These are phyloP conservation scores for Favolaschia claudopus DNA, from an alignment of 768 basidiomycete genomes.

Conservation along the genomic window DNA sequence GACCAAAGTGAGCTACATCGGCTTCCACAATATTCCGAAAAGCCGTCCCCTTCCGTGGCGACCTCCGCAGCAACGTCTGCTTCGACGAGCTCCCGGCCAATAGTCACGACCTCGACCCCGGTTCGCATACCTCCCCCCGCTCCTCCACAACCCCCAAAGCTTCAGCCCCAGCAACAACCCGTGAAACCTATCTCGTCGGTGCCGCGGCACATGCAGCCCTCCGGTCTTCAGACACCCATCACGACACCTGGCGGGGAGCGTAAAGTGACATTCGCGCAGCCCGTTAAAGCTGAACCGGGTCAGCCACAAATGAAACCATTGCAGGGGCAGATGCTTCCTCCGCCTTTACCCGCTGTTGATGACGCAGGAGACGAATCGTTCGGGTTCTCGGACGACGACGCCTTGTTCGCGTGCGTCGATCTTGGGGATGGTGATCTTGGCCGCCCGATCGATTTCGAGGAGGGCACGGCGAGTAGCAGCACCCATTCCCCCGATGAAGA, in stretches of 20 bases:
- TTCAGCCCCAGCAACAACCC: conserved; percentile 13
- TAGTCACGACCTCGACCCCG: conserved; percentile 4
- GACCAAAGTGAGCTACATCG: conserved; percentile 73
- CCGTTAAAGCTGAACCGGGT: conserved; percentile 3
- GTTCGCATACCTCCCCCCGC: conserved; percentile 4
- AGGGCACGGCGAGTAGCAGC: conserved; percentile 40
- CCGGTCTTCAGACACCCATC: conserved; percentile 26
- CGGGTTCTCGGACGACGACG: conserved; percentile 73
- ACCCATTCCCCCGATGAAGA: conserved; percentile 26
- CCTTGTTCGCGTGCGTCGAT: conserved; percentile 65
- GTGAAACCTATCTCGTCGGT: conserved; percentile 16
- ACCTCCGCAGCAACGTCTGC: background rate
- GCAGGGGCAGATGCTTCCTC: conserved; percentile 10
- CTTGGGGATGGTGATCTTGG: conserved; percentile 56
- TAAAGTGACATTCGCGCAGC: conserved; percentile 19
- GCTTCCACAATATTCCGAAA: conserved; percentile 6
- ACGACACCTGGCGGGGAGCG: conserved; percentile 20
- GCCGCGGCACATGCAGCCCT: conserved; percentile 21
- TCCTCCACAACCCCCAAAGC: conserved; percentile 17
- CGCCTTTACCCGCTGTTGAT: conserved; percentile 10
- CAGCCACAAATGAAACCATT: conserved; percentile 22
- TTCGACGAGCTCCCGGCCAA: background rate
- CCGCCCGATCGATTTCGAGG: conserved; percentile 53
- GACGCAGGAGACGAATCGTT: conserved; percentile 48
- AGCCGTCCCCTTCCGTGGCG: conserved; percentile 1